These are phyloP conservation scores for Colletotrichum magnum DNA, from an alignment of 2,329 filamentous ascomycete species.

Conservation along the genomic window DNA sequence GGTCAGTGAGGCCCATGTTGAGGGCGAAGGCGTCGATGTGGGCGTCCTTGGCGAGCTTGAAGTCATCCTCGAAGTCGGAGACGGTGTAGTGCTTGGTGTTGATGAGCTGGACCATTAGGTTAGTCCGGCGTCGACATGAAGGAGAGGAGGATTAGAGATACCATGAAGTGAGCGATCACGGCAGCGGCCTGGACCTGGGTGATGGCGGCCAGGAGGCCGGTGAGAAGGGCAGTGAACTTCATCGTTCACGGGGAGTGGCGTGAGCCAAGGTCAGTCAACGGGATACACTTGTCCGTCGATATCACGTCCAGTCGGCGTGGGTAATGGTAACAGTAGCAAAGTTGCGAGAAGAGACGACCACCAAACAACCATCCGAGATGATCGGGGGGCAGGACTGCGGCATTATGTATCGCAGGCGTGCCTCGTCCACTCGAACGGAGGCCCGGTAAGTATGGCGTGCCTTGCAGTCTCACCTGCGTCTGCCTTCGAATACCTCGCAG, in stretches of 20 bases:
- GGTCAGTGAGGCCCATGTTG: slow-evolving; percentile 36
- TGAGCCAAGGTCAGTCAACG: slow-evolving; percentile 10
- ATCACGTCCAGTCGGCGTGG: slow-evolving; percentile 18
- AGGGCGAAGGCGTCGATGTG: slow-evolving; percentile 51
- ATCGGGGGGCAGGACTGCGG: neutral
- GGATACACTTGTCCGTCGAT: slow-evolving; percentile 5
- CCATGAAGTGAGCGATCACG: slow-evolving; percentile 41
- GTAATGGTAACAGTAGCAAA: neutral
- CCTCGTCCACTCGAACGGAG: slow-evolving; percentile 7
- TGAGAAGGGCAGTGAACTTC: slow-evolving; percentile 21
- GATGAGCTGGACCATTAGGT: slow-evolving; percentile 21
- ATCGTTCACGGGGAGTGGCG: slow-evolving; percentile 21
- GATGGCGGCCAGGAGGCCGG: slow-evolving; percentile 29
- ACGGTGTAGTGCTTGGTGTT: slow-evolving; percentile 47
- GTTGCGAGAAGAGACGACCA: neutral
- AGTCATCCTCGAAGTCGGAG: slow-evolving; percentile 62
- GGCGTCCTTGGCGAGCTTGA: slow-evolving; percentile 58
- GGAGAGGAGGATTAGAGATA: neutral
- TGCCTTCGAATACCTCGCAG: slow-evolving; percentile 20
- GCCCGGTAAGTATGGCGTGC: slow-evolving; percentile 1
- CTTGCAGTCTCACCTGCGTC: slow-evolving; percentile 1
- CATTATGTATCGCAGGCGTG: slow-evolving; percentile 33
- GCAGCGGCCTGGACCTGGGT: slow-evolving; percentile 30
- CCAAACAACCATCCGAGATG: neutral
- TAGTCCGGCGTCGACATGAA: neutral